Evolutionary conservation across 169 alveolate genomes (phyloP), one percentile per base, ranked within the genome.

Genomic region (Pseudocohnilembus persalinus): DNA sequence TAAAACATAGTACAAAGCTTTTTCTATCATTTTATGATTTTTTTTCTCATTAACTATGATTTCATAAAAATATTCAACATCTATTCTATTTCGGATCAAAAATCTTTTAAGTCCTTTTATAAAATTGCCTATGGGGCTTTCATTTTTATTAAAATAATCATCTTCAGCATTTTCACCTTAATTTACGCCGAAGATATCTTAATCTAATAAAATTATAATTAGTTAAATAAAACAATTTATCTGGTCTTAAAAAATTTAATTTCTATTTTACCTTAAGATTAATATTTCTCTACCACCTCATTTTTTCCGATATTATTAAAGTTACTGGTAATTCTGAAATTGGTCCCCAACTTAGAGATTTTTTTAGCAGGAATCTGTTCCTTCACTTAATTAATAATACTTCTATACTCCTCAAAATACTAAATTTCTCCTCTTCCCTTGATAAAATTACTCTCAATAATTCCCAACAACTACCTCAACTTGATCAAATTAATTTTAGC

Each of bases 281-380:
- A 11, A 20, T 11, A 49, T 49, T 49, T 4, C 68, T 49, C 68
- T 4, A 49, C 68, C 20, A 11, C 20, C 20, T 49, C 26, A 49
- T 4, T 11, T 11, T 11, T 20, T 49, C 68, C 68, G 20, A 49
- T 11, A 4, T 20, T 20, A 11, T 20, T 20, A 11, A 49, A 11
- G 20, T 49, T 49, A 11, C 26, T 4, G 26, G 20, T 49, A 20
- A 49, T 49, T 49, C 68, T 49, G 68, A 11, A 49, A 49, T 49
- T 49, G 4, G 26, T 49, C 4, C 90, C 90, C 1, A 79, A 49
- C 30, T 81, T 86, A 1, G 74, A 79, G 24, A 82, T 81, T n/a
- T 86, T 74, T 31, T 83, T 82, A 31, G 63, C 1, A 6, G 90
- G 90, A 49, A 86, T 86, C 29, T 80, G 79, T 11, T 86, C 90